Conservation (phyloP, 345 rosid genomes). For the Citrus glauca region DNA sequence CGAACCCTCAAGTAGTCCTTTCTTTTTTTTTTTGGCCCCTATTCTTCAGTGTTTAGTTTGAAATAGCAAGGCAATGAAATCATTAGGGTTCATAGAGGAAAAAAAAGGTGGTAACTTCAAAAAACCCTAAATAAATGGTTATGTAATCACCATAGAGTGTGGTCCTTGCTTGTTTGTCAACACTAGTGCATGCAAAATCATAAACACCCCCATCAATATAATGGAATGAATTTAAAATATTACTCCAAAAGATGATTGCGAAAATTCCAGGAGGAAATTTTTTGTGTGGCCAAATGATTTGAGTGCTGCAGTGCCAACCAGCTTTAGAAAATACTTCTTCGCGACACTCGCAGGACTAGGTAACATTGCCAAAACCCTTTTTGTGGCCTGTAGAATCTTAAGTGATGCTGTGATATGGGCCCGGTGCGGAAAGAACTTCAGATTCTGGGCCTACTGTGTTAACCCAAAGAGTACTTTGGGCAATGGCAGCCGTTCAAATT, state of each 20-base stretch:
- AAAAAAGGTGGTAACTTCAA: not conserved
- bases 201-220: not conserved
- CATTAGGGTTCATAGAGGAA: not conserved
- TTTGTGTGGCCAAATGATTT: not conserved
- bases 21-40: not conserved
- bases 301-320: not conserved
- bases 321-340: too few species aligned
- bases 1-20: too few species aligned
- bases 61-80: not conserved
- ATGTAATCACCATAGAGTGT: not conserved
- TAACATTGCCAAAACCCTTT: not conserved
- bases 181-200: conserved; percentile 12
- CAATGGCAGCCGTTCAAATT: too few species aligned
- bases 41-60: not conserved
- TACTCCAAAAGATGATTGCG: not conserved
- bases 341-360: not conserved
- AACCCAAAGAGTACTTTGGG: not conserved
- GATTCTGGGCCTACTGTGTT: not conserved
- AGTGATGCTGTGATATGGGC: not conserved
- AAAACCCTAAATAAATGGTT: not conserved
- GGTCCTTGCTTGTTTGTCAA: conserved; percentile 3
- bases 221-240: not conserved
- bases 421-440: not conserved
- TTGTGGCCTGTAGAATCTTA: too few species aligned
- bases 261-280: not conserved